These are phyloP conservation scores for Peziza echinospora DNA, from an alignment of 495 filamentous ascomycete genomes.

Conservation along the genomic window DNA sequence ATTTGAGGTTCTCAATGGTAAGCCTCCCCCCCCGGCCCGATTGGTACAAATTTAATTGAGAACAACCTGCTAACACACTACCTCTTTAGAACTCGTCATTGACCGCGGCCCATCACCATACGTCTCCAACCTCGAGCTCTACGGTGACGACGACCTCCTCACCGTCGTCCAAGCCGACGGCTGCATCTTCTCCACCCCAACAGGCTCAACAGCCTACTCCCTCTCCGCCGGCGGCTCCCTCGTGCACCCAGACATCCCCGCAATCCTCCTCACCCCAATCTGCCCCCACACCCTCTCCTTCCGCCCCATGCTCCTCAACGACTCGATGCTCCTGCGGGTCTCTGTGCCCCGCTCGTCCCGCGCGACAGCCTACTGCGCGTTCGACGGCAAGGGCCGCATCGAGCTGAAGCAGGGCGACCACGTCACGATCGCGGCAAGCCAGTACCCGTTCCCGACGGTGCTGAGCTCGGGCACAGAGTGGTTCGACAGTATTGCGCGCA, in stretches of 20 bases:
- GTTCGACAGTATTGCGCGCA: constrained; percentile 77
- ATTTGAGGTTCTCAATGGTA: constrained; percentile 76
- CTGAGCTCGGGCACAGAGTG: constrained; percentile 59
- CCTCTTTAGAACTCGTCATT: constrained; percentile 34
- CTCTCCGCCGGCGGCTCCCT: constrained; percentile 87
- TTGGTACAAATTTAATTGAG: neutral
- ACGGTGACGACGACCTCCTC: constrained; percentile 71
- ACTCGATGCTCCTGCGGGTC: constrained; percentile 76
- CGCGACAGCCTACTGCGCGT: constrained; percentile 83
- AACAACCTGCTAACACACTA: constrained; percentile 3
- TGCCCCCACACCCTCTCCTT: constrained; percentile 93
- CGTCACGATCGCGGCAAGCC: constrained; percentile 76
- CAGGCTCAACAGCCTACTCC: constrained; percentile 87
- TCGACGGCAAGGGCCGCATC: constrained; percentile 77
- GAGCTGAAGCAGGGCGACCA: constrained; percentile 83
- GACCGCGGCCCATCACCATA: constrained; percentile 73
- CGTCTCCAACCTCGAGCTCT: constrained; percentile 30
- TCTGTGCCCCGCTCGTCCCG: constrained; percentile 85
- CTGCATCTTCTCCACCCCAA: constrained; percentile 48
- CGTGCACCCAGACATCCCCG: constrained; percentile 90
- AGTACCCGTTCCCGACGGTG: constrained; percentile 85
- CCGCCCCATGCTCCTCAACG: constrained; percentile 82
- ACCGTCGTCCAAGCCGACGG: constrained; percentile 93
- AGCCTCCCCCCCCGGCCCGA: neutral
- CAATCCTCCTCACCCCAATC: constrained; percentile 86